phyloP scores from a whole-genome alignment of 2,329 filamentous ascomycete species.

The Aspergillus ruber region DNA sequence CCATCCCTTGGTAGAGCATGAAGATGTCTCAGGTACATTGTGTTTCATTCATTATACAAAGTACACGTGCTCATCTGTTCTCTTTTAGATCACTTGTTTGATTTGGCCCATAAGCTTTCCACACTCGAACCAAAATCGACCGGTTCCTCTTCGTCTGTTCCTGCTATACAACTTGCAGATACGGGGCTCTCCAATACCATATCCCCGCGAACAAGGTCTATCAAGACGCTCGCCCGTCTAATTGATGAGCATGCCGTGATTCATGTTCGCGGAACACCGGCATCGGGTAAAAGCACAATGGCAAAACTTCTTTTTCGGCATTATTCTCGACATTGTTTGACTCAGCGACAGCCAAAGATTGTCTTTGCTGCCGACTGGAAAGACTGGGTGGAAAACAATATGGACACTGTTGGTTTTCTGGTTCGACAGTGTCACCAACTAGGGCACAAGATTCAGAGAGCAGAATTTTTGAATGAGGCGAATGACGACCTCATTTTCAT shows the following conservation, averaged over 20 bases:
- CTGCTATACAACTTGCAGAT: neutral
- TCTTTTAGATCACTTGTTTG: neutral
- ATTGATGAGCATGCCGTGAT: slow-evolving; percentile 3
- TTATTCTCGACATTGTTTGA: neutral
- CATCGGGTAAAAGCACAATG: slow-evolving; percentile 7
- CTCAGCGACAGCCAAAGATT: neutral
- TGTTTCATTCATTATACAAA: neutral
- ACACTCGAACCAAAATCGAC: neutral
- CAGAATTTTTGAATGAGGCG: neutral
- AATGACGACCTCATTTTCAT: slow-evolving; percentile 5
- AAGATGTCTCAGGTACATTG: neutral
- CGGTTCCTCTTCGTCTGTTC: neutral
- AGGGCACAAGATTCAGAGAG: neutral
- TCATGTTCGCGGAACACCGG: slow-evolving; percentile 5
- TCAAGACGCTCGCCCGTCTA: slow-evolving; percentile 3
- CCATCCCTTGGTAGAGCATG: neutral
- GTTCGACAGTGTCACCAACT: neutral
- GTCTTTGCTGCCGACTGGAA: neutral
- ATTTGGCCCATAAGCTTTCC: neutral
- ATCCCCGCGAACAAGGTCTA: neutral
- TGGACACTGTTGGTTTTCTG: neutral
- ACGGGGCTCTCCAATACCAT: neutral
- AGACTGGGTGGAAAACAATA: neutral
- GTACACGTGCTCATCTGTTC: neutral
- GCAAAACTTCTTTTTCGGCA: slow-evolving; percentile 5